Conservation (phyloP, 805 yeast species). For the Candida manassasensis region DNA sequence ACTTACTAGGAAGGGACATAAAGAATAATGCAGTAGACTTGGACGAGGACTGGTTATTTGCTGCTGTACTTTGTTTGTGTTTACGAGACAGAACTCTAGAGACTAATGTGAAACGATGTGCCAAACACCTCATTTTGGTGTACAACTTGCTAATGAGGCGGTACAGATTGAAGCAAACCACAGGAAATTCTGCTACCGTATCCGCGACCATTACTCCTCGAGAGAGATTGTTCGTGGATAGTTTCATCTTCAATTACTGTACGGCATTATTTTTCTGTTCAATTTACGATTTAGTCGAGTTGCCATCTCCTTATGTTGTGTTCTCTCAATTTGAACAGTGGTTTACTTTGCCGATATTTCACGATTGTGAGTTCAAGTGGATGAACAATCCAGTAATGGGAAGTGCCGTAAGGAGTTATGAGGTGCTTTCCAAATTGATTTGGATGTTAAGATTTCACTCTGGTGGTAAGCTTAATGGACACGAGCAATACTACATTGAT, state of each 20-base stretch:
- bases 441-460: constrained; percentile 7
- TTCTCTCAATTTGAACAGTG: constrained; percentile 5
- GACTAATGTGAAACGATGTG: constrained; percentile 5
- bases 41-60: constrained; percentile 7
- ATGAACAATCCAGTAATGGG: constrained; percentile 6
- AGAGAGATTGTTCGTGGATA: constrained; percentile 6
- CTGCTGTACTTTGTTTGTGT: constrained; percentile 6
- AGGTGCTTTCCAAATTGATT: constrained; percentile 5
- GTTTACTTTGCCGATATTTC: constrained; percentile 2
- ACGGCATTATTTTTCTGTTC: constrained; percentile 4
- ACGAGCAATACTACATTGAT: constrained; percentile 1
- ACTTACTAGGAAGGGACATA: constrained; percentile 4
- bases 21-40: constrained; percentile 3
- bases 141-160: constrained; percentile 4
- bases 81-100: constrained; percentile 6
- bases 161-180: neutral
- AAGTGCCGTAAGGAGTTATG: constrained; percentile 3
- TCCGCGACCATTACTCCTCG: neutral
- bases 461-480: neutral
- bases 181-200: neutral
- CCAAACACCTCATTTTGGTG: constrained; percentile 6
- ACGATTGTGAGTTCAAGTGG: constrained; percentile 5
- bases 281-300: constrained; percentile 1
- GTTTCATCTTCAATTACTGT: constrained; percentile 6
- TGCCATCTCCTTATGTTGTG: constrained; percentile 7